Conservation (phyloP, 139 green algal species). For the Picochlorum costavermella region DNA sequence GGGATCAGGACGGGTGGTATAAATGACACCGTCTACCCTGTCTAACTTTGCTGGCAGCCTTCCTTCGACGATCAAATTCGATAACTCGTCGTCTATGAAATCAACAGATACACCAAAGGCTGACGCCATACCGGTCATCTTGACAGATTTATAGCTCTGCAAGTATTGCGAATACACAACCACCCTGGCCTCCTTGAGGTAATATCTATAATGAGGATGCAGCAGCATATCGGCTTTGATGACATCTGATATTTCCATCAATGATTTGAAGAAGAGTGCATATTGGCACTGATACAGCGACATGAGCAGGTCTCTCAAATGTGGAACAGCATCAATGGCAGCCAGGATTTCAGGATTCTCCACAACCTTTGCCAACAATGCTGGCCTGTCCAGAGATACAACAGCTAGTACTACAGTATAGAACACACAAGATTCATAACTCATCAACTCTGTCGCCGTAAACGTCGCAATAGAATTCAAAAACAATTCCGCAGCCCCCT, state of each 20-base stretch:
- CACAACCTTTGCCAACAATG: conserved; percentile 65
- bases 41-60: conserved; percentile 93
- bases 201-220: conserved; percentile 81
- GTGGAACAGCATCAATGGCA: conserved; percentile 76
- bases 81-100: conserved; percentile 71
- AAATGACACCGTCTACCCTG: conserved; percentile 80
- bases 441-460: conserved; percentile 87
- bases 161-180: conserved; percentile 93
- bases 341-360: conserved; percentile 91
- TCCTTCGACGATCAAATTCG: conserved; percentile 86
- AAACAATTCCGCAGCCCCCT: conserved; percentile 75
- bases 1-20: conserved; percentile 87
- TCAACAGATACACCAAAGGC: conserved; percentile 63
- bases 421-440: conserved; percentile 79
- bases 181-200: conserved; percentile 81
- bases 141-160: conserved; percentile 95
- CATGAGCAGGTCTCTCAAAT: conserved; percentile 73
- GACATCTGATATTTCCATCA: conserved; percentile 51
- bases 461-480: conserved; percentile 95
- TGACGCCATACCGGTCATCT: conserved; percentile 78
- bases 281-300: conserved; percentile 90
- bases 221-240: conserved; percentile 73
- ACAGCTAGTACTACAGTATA: conserved; percentile 82
- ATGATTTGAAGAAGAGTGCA: conserved; percentile 76
- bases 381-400: conserved; percentile 56